phyloP scores from a whole-genome alignment of 1,284 basidiomycete species.

The Malassezia equina region DNA sequence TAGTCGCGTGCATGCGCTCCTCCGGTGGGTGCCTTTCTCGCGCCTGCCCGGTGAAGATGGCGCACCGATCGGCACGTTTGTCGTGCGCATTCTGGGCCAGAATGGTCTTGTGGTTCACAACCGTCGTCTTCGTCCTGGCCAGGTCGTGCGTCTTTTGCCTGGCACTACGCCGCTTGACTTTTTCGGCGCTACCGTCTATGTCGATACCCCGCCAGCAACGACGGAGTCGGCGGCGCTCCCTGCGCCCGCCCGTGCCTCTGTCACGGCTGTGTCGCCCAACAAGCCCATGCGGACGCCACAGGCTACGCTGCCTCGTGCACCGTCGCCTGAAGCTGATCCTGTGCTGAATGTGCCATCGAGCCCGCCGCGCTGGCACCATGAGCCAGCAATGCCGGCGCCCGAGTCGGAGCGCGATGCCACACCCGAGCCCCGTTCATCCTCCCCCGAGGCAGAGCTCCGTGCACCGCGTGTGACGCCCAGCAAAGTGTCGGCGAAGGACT shows the following conservation, averaged over 20 bases:
- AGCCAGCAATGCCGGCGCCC: not conserved
- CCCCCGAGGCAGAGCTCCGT: not conserved
- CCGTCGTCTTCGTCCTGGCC: constrained; percentile 35
- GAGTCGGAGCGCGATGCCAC: not conserved
- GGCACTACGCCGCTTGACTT: constrained; percentile 33
- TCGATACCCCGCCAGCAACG: constrained; percentile 8
- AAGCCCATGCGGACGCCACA: constrained; percentile 13
- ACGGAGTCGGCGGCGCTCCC: constrained; percentile 16
- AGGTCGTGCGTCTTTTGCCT: constrained; percentile 29
- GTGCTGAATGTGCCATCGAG: constrained; percentile 9
- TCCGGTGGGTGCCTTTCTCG: constrained; percentile 42
- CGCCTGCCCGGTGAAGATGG: not conserved
- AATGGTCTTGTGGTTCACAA: constrained; percentile 44
- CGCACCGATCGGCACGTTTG: constrained; percentile 26
- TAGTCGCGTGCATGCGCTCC: constrained; percentile 38
- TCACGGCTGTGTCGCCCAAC: constrained; percentile 21
- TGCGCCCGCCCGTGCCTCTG: constrained; percentile 3
- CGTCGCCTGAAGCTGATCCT: constrained; percentile 15
- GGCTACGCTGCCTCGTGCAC: not conserved
- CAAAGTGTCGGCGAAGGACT: not conserved
- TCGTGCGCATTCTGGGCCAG: constrained; percentile 40
- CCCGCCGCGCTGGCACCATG: not conserved
- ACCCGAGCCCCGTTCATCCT: not conserved
- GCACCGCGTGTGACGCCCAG: constrained; percentile 9
- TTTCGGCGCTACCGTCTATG: constrained; percentile 30